phyloP scores from a whole-genome alignment of 495 filamentous ascomycete genomes.

The Podospora appendiculata region DNA sequence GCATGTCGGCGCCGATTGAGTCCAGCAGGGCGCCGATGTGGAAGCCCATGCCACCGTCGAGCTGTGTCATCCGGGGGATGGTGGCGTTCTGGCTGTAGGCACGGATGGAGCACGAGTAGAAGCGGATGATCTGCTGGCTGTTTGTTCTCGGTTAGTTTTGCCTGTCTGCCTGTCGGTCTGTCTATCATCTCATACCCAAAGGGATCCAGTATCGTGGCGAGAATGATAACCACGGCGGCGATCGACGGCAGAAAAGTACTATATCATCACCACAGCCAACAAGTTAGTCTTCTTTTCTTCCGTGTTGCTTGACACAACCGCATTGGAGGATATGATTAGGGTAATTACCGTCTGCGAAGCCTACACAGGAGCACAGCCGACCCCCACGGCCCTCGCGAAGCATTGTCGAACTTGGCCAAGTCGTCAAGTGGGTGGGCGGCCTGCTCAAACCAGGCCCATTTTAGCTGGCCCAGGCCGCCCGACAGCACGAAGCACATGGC shows the following conservation, averaged over 20 bases:
- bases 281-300: too few species aligned
- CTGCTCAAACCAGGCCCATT: conserved; percentile 23
- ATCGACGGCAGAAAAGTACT: conserved; percentile 10
- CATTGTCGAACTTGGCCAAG: conserved; percentile 12
- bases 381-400: conserved; percentile 13
- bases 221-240: conserved; percentile 11
- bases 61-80: background rate
- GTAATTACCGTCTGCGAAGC: background rate
- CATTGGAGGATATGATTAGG: too few species aligned
- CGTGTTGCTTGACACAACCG: too few species aligned
- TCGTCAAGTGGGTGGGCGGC: conserved; percentile 2
- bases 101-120: conserved; percentile 5
- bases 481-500: conserved; percentile 13
- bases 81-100: background rate
- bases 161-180: too few species aligned
- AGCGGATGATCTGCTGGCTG: conserved; percentile 9
- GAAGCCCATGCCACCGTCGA: background rate
- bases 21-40: background rate
- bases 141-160: too few species aligned
- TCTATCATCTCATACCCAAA: background rate
- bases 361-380: conserved; percentile 10
- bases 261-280: too few species aligned
- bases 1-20: background rate
- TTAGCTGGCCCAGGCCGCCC: conserved; percentile 19
- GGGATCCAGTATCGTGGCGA: conserved; percentile 13